Conservation (phyloP, 2,329 filamentous ascomycete genomes). For the Blastomyces silverae region DNA sequence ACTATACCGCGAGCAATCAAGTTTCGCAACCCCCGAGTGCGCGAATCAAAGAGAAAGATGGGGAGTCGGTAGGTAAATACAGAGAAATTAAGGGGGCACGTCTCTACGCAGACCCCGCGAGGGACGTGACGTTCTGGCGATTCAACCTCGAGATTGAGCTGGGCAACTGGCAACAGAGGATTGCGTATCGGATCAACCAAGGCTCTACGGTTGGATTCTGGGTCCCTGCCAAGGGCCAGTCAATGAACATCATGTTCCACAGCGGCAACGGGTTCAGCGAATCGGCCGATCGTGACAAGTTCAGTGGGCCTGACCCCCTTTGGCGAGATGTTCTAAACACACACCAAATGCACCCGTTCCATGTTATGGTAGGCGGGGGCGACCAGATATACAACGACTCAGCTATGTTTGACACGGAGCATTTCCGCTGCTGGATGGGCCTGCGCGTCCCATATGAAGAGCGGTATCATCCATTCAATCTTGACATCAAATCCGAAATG, state of each 20-base stretch:
- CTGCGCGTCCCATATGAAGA: slow-evolving; percentile 76
- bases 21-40: slow-evolving; percentile 45
- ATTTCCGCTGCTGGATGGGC: slow-evolving; percentile 78
- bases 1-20: slow-evolving; percentile 35
- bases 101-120: slow-evolving; percentile 74
- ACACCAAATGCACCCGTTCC: slow-evolving; percentile 86
- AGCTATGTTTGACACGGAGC: slow-evolving; percentile 63
- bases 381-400: slow-evolving; percentile 96
- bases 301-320: slow-evolving; percentile 89
- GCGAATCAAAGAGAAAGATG: slow-evolving; percentile 50
- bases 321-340: slow-evolving; percentile 94
- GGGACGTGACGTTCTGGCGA: slow-evolving; percentile 90
- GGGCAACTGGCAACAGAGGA: slow-evolving; percentile 65
- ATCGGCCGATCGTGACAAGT: slow-evolving; percentile 66
- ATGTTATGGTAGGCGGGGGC: slow-evolving; percentile 95
- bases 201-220: slow-evolving; percentile 87
- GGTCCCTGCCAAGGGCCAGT: slow-evolving; percentile 75
- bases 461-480: slow-evolving; percentile 67
- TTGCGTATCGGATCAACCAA: slow-evolving; percentile 92
- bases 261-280: slow-evolving; percentile 94
- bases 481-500: slow-evolving; percentile 78
- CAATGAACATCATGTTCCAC: slow-evolving; percentile 99
- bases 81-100: slow-evolving; percentile 76
- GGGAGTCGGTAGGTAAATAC: slow-evolving; percentile 72
- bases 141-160: slow-evolving; percentile 95